A percentile compares a stretch with the other conserved stretches of the same genome.
These are phyloP conservation scores for Aureobasidium pullulans DNA, from an alignment of 2,329 filamentous ascomycete species.

Conservation along the genomic window DNA sequence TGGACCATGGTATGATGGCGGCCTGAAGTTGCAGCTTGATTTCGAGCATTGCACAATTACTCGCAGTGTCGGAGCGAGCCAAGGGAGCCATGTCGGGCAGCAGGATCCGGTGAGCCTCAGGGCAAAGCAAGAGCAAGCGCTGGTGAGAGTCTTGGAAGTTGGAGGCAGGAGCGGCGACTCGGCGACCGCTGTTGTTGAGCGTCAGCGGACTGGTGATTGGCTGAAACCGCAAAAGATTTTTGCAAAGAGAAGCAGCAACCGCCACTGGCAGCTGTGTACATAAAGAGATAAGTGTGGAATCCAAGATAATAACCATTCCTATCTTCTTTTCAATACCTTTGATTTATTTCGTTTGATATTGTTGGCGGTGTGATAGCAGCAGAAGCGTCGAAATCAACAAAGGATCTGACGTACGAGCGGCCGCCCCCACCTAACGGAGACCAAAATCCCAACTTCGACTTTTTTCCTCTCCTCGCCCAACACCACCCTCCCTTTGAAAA, in stretches of 20 bases:
- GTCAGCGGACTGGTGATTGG: conserved; percentile 1
- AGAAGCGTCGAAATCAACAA: neutral
- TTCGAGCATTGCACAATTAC: neutral
- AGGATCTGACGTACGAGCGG: neutral
- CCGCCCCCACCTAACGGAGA: neutral
- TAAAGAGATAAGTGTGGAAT: neutral
- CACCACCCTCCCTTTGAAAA: neutral
- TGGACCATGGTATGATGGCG: neutral
- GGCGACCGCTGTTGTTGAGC: conserved; percentile 5
- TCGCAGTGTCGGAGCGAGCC: neutral
- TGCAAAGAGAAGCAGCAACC: neutral
- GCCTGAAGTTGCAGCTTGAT: neutral
- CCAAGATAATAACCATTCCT: neutral
- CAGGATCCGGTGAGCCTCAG: neutral
- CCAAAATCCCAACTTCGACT: conserved; percentile 3
- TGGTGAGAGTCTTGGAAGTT: neutral
- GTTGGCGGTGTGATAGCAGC: neutral
- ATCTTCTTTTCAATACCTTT: neutral
- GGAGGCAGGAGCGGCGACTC: neutral
- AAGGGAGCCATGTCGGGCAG: neutral
- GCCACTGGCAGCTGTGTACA: neutral
- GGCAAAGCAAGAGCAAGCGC: neutral
- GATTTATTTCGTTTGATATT: neutral
- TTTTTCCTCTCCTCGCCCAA: conserved; percentile 4
- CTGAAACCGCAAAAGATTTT: neutral